Base-by-base conservation (phyloP, 1,284 basidiomycete species). In the Singerocomus rubriflavus region DNA sequence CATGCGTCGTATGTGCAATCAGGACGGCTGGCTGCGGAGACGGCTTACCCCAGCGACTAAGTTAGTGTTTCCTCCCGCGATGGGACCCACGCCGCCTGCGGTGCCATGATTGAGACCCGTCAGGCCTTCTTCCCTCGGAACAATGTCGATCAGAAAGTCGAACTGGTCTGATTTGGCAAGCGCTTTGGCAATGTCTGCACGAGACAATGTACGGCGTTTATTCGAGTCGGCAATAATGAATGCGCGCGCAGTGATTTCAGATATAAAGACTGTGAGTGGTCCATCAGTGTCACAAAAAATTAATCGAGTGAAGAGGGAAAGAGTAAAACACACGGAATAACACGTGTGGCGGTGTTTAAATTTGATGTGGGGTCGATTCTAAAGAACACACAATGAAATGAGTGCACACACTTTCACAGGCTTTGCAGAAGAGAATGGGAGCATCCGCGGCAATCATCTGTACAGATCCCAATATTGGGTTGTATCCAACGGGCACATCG, bases 371-470 rank as follows among this genome's bases (percentile, higher is more conserved):
- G 13, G 36, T 30, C 26, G 17, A 4, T 30, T n/a, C 35, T 21
- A 29, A 21, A 21, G 35, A 33, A 39, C 30, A 38, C 26, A 48
- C 38, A 42, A 25, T 44, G 40, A 44, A 51, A 3, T 29, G 21
- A 21, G 21, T 21, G 14, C 49, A 56, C 91, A 61, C 62, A 96
- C 93, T 89, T 78, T 97, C 93, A 71, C 93, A 97, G 48, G 93
- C 93, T 71, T 95, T 96, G 73, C 92, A 94, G 70, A 97, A 94
- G 40, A 97, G 75, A 52, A 97, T 91, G 7, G 93, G 93, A 13
- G 92, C 93, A 71, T 96, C 93, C 45, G 92, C 91, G 52, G 92
- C 91, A 61, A 97, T 96, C 93, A 96, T 97, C 92, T 94, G 62
- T 21, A 21, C 7, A 44, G 13, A 48, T 47, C 44, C 8, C 29